phyloP scores from a whole-genome alignment of 768 basidiomycete species.

The Lentinula aciculospora region DNA sequence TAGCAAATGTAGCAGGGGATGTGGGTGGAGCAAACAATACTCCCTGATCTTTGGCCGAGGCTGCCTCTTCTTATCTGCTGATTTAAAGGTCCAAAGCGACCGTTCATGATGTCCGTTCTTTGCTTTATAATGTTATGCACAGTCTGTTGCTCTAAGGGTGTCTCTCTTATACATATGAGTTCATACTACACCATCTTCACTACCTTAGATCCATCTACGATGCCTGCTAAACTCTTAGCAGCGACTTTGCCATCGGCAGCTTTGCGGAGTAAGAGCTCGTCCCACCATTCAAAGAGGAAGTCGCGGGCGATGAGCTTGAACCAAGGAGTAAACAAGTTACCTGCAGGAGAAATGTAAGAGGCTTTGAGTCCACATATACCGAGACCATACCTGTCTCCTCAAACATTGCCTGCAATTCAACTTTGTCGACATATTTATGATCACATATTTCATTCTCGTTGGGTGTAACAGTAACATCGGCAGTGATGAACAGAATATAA shows the following conservation, averaged over 20 bases:
- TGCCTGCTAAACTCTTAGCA: constrained; percentile 58
- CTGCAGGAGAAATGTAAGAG: constrained; percentile 29
- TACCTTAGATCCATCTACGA: constrained; percentile 71
- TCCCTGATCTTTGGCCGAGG: too few relatives aligned
- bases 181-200: constrained; percentile 45
- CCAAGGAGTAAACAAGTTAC: constrained; percentile 94
- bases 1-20: too few relatives aligned
- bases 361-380: neutral
- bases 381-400: constrained; percentile 55
- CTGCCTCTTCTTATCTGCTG: too few relatives aligned
- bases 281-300: constrained; percentile 99
- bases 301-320: constrained; percentile 97
- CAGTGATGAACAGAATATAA: constrained; percentile 93
- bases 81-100: too few relatives aligned
- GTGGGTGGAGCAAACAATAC: too few relatives aligned
- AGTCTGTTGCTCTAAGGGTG: too few relatives aligned
- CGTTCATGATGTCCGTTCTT: too few relatives aligned
- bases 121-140: too few relatives aligned
- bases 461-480: constrained; percentile 74
- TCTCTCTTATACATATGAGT: too few relatives aligned
- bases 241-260: constrained; percentile 47
- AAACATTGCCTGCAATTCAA: constrained; percentile 90
- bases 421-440: constrained; percentile 86
- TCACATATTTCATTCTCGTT: constrained; percentile 92
- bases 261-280: constrained; percentile 68